Evolutionary conservation across 345 rosid genomes (phyloP), one percentile per base, ranked within the genome.

Genomic region (Hibiscus mutabilis): DNA sequence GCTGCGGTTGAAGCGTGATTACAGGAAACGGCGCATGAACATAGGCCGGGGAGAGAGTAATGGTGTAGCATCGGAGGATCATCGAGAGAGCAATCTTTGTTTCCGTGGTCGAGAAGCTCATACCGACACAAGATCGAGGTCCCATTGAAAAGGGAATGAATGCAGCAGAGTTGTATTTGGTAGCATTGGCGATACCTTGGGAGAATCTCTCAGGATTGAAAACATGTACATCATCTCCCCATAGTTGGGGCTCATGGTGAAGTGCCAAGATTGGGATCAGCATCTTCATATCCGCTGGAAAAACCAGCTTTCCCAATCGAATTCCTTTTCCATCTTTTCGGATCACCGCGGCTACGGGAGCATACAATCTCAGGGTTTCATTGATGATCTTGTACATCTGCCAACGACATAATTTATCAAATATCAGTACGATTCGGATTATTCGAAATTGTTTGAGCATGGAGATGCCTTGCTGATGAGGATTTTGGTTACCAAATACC

Each of bases 141-240:
- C 86, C 91, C 72, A 78, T 21, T 1, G 81, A 78, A 29, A 83
- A 84, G 1, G 87, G 85, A 16, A 80, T n/a, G 71, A 74, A 86
- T 44, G 75, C 84, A 3, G 71, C 76, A 1, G 35, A 22, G 60
- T 78, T 83, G 58, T 81, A 74, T 52, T 70, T 74, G 60, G 84
- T 83, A 42, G 90, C 88, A 52, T 78, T 81, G 44, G 82, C 84
- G 2, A 81, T 64, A 11, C 87, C 87, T 69, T 78, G 74, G 0
- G 81, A 72, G 51, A 83, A 84, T 66, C 91, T 78, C 65, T 84
- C 81, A 4, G 86, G 87, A 64, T 75, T 80, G 78, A 81, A 87
- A 42, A 69, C 73, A 42, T 78, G 72, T 11, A 31, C 81, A 68
- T 82, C 86, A 1, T 78, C 79, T 40, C 87, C 87, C 91, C 87